Conservation (phyloP, 306 rosid genomes). For the Medicago ruthenica region DNA sequence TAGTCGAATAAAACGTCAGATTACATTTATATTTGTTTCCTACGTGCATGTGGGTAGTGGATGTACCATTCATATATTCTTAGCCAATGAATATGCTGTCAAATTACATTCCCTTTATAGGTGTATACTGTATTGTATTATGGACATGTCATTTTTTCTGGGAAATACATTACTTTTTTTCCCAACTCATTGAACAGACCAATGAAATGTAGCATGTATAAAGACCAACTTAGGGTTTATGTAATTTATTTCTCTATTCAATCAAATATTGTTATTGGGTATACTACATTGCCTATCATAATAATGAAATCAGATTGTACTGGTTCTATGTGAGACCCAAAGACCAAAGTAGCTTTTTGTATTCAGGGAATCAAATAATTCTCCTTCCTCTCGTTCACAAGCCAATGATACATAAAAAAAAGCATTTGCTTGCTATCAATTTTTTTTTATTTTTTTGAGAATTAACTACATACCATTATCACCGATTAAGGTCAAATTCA, state of each 20-base stretch:
- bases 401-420: neutral
- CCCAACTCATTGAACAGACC: slow-evolving; percentile 38
- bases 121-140: slow-evolving; percentile 25
- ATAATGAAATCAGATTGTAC: neutral
- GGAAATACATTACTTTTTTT: slow-evolving; percentile 37
- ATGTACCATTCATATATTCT: slow-evolving; percentile 18
- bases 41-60: slow-evolving; percentile 23
- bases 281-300: neutral
- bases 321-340: slow-evolving; percentile 5
- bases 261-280: slow-evolving; percentile 6
- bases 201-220: slow-evolving; percentile 31
- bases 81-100: slow-evolving; percentile 33
- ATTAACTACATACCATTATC: slow-evolving; percentile 25
- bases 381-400: neutral
- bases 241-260: slow-evolving; percentile 1
- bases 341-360: slow-evolving; percentile 1
- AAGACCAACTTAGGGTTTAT: slow-evolving; percentile 4
- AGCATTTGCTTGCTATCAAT: neutral
- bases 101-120: slow-evolving; percentile 35
- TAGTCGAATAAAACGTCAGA: neutral
- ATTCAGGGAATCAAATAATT: neutral
- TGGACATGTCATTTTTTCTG: slow-evolving; percentile 34
- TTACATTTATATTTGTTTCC: slow-evolving; percentile 7
- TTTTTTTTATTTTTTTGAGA: neutral
- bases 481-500: slow-evolving; percentile 28